Evolutionary conservation across 768 basidiomycete species (phyloP), one percentile per base, ranked within the genome.

Genomic region (Russula emetica): DNA sequence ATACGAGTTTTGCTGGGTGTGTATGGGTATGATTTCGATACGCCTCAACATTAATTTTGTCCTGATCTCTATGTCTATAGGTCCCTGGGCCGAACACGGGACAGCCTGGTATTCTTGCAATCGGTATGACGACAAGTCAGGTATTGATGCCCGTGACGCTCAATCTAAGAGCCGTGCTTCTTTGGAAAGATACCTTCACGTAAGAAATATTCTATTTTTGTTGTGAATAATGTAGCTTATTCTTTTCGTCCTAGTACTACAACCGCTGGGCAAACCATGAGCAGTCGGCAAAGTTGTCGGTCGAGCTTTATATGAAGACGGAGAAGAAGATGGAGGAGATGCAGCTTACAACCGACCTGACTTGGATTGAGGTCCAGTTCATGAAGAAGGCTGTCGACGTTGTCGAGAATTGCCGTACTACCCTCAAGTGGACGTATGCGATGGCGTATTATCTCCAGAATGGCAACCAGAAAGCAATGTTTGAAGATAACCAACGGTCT

Each of bases 251-350:
- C 69, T 67, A 97, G 94, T 99, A 98, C 78, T 99, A 98, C 79
- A 98, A 97, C 74, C 92, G 97, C 45, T 99, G 93, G 92, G 92
- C 97, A 9, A 99, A 99, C 75, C 97, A 99, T 77, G 97, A 99
- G 72, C 95, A 97, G 73, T 97, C 95, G n/a, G 94, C 95, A 56
- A 95, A 94, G 76, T 86, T 99, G 56, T 94, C 96, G 20, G 74
- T 91, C 18, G 94, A 98, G 67, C 79, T 98, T 47, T 96, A 95
- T 74, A 82, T 82, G 61, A 94, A 94, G 79, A 98, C 96, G 14
- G 95, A 99, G 82, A 94, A 96, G 84, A 98, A 98, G 86, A 99
- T 99, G 97, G 94, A 98, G 75, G 94, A 97, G 76, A 96, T 98
- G 89, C 97, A 98, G 78, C 83, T 94, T 67, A 88, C 87, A 13